These are phyloP conservation scores for Chrysosporium queenslandicum DNA, from an alignment of 2,329 filamentous ascomycete genomes.

Conservation along the genomic window DNA sequence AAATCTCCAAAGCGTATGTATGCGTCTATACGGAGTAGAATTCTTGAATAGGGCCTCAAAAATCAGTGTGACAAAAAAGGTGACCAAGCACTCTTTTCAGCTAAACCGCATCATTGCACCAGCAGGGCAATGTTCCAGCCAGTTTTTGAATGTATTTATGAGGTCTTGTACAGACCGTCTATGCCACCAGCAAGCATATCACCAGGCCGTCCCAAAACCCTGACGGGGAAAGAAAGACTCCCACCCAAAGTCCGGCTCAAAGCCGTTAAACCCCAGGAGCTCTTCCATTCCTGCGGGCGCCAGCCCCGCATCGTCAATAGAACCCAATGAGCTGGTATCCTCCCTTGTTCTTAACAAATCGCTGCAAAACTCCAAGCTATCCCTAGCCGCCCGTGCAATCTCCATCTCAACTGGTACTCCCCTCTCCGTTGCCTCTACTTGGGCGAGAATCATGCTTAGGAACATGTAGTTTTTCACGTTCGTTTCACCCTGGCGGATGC, in stretches of 20 bases:
- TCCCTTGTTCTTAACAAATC: conserved; percentile 17
- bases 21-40: too few relatives aligned
- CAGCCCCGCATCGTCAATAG: neutral
- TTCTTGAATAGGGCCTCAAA: too few relatives aligned
- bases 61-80: too few relatives aligned
- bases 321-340: neutral
- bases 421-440: conserved; percentile 13
- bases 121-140: too few relatives aligned
- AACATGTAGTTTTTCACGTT: conserved; percentile 22
- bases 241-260: neutral
- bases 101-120: too few relatives aligned
- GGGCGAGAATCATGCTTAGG: conserved; percentile 18
- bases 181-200: too few relatives aligned
- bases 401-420: conserved; percentile 11
- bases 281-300: neutral
- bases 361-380: conserved; percentile 19
- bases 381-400: conserved; percentile 14
- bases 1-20: too few relatives aligned
- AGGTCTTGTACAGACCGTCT: too few relatives aligned
- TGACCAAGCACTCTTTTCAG: too few relatives aligned
- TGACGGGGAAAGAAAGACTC: neutral
- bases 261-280: neutral
- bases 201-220: too few relatives aligned
- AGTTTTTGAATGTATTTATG: too few relatives aligned
- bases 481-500: conserved; percentile 21